Evolutionary conservation across 2,329 filamentous ascomycete genomes (phyloP), one percentile per base, ranked within the genome.

Genomic region (Botryotinia globosa): DNA sequence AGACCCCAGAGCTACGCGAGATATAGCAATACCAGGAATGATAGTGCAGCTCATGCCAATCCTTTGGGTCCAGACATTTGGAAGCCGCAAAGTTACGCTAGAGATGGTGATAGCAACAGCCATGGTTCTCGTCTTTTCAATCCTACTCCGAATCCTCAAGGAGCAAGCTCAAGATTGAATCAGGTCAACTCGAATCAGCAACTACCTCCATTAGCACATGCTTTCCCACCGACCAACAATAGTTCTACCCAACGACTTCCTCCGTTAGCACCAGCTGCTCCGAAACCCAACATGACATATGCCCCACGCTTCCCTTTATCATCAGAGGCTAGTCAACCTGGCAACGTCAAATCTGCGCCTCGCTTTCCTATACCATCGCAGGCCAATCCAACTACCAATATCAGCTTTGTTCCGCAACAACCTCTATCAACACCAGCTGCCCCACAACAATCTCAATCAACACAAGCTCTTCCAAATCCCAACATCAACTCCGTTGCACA

Each of bases 401-500:
- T 25, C 29, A 65, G 14, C 5, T 25, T 25, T 1, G 1, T 2
- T 32, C 10, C 18, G n/a, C 25, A 3, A 14, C 34, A 48, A 59
- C 1, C 18, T 4, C 1, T 25, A 59, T 14, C 14, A 22, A 22
- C 8, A 14, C 16, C 14, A 29, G 9, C 20, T 34, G 10, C 25
- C 34, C 10, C 18, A 39, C 1, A 25, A 0, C 7, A 29, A 3
- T 4, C n/a, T 9, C 25, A 0, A n/a, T 51, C 22, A 51, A 0
- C 48, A n/a, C 22, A 51, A n/a, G 25, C 0, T n/a, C 0, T 9
- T 63, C 61, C 14, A 20, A 0, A 42, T 3, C 4, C n/a, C 18
- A 20, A 3, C 39, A 22, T n/a, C 42, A 65, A 25, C 10, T 34
- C 34, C 1, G 0, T 3, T 32, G 5, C n/a, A 37, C 34, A 16